These are phyloP conservation scores for Beauveria pseudobassiana DNA, from an alignment of 2,329 filamentous ascomycete genomes.

Conservation along the genomic window DNA sequence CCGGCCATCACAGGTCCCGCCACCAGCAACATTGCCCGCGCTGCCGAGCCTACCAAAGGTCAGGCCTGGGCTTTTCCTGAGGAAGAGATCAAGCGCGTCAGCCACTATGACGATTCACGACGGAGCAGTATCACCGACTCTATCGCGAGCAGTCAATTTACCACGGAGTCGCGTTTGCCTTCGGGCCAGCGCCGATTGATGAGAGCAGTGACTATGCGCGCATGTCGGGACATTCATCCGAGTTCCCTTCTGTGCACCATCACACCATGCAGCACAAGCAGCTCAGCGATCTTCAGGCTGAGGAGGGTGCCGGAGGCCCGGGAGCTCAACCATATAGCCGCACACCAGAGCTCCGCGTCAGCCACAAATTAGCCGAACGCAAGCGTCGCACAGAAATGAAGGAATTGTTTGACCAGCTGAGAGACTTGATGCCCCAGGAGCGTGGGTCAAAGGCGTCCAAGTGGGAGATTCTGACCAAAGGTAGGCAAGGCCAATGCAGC, in stretches of 20 bases:
- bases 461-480: conserved; percentile 83
- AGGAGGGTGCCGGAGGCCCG: conserved; percentile 42
- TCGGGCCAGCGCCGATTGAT: conserved; percentile 63
- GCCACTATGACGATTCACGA: conserved; percentile 55
- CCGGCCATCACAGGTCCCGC: conserved; percentile 69
- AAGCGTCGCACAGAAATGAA: conserved; percentile 87
- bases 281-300: conserved; percentile 56
- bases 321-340: conserved; percentile 71
- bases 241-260: conserved; percentile 59
- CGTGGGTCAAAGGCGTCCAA: conserved; percentile 80
- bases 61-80: conserved; percentile 81
- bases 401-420: conserved; percentile 72
- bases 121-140: conserved; percentile 72
- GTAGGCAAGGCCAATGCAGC: conserved; percentile 36
- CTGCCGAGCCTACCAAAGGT: conserved; percentile 72
- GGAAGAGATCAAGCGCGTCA: conserved; percentile 51
- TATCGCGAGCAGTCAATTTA: conserved; percentile 72
- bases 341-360: conserved; percentile 73
- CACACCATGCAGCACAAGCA: conserved; percentile 70
- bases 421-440: conserved; percentile 71
- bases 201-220: conserved; percentile 48
- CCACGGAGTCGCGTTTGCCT: conserved; percentile 64
- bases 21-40: conserved; percentile 57
- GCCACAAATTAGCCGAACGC: conserved; percentile 77
- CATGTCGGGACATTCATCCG: conserved; percentile 42